Percentiles rank a stretch among this genome's conserved stretches.
phyloP scores from a whole-genome alignment of 768 basidiomycete species.

The Mycena chlorophos region DNA sequence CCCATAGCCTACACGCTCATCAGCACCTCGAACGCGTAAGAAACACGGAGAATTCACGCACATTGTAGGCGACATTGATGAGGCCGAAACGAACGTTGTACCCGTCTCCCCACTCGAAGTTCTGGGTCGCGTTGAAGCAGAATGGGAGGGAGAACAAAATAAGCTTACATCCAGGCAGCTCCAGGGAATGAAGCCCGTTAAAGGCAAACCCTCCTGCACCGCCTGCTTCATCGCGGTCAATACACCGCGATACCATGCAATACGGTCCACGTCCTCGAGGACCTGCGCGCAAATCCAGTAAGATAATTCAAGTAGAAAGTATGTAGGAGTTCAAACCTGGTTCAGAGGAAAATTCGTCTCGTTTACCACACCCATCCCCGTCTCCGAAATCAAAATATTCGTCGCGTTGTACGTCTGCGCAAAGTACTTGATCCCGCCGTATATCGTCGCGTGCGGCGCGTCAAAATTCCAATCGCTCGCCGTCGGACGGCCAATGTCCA shows the following conservation, averaged over 20 bases:
- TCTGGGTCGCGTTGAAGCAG: slow-evolving; percentile 28
- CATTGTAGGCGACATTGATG: slow-evolving; percentile 37
- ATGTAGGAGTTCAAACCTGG: too few species aligned
- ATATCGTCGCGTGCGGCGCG: slow-evolving; percentile 18
- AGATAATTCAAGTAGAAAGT: too few species aligned
- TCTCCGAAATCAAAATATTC: slow-evolving; percentile 38
- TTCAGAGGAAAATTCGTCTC: slow-evolving; percentile 36
- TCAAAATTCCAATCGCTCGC: slow-evolving; percentile 24
- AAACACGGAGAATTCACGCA: background rate
- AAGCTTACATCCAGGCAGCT: slow-evolving; percentile 35
- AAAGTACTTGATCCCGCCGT: slow-evolving; percentile 20
- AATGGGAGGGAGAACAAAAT: background rate
- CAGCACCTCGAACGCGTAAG: background rate
- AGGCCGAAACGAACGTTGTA: slow-evolving; percentile 46
- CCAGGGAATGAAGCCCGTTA: slow-evolving; percentile 36
- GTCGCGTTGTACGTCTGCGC: slow-evolving; percentile 18
- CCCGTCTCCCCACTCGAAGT: slow-evolving; percentile 49
- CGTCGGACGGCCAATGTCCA: slow-evolving; percentile 21
- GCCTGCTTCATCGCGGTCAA: slow-evolving; percentile 39
- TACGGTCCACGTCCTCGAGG: slow-evolving; percentile 39
- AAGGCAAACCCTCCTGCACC: slow-evolving; percentile 37
- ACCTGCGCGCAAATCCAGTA: too few species aligned
- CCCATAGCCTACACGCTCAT: slow-evolving; percentile 11
- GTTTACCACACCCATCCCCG: slow-evolving; percentile 43
- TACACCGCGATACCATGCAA: slow-evolving; percentile 42